A percentile compares a stretch with the other conserved stretches of the same genome.
Evolutionary conservation across 2,329 filamentous ascomycete genomes (phyloP).

Genomic region (Aspergillus aculeatus): DNA sequence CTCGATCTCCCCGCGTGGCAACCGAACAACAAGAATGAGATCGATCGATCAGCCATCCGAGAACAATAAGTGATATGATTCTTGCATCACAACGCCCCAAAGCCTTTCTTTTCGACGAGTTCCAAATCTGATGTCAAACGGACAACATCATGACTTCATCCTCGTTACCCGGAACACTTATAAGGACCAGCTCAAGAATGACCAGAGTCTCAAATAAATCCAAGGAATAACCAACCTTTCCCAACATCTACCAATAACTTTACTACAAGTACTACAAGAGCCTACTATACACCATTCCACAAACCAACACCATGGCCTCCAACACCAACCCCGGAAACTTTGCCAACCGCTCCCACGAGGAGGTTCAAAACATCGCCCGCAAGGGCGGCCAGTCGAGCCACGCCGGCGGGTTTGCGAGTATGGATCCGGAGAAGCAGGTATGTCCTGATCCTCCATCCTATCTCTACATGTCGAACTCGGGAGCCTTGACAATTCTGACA

Average conservation of each 20-base stretch:
- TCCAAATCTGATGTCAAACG: background rate
- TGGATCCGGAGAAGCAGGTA: slow-evolving; percentile 34
- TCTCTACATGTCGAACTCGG: background rate
- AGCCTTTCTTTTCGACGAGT: too few species aligned
- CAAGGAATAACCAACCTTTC: slow-evolving; percentile 17
- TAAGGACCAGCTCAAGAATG: background rate
- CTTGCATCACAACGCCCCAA: background rate
- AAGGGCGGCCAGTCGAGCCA: slow-evolving; percentile 37
- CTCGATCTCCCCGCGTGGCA: background rate
- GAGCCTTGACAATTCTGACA: too few species aligned
- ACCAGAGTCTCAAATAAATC: slow-evolving; percentile 17
- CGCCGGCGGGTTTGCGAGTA: slow-evolving; percentile 27
- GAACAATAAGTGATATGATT: background rate
- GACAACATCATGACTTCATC: background rate
- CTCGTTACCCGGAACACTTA: background rate
- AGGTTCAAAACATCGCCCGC: slow-evolving; percentile 44
- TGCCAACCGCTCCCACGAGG: slow-evolving; percentile 45
- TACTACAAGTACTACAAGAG: background rate
- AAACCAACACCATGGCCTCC: slow-evolving; percentile 13
- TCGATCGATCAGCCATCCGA: background rate
- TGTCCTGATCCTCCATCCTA: background rate
- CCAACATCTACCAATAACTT: background rate
- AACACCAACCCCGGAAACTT: slow-evolving; percentile 42
- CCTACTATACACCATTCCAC: background rate
- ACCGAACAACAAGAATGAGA: background rate